Evolutionary conservation across 2,329 filamentous ascomycete species (phyloP), one percentile per base, ranked within the genome.

Genomic region (Phoma sp.): DNA sequence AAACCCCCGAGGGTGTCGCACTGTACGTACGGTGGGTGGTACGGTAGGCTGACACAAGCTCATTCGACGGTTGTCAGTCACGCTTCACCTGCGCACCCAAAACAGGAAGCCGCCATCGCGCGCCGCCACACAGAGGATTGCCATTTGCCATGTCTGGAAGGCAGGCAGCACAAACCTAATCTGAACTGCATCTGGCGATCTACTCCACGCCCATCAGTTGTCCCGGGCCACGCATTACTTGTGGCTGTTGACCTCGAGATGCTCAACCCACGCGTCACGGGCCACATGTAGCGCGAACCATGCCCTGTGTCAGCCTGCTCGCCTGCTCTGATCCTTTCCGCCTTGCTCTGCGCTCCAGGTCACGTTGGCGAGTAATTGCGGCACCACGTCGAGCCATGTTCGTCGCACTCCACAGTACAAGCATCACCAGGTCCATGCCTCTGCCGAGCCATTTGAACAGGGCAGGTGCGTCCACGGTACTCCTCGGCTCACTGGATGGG

Each of bases 201-300:
- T 50, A 41, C 45, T 41, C 29, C 33, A 41, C 40, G 29, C 27
- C 41, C 45, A 41, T n/a, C 22, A 55, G 37, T 36, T 33, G 32
- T 45, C 37, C 36, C 29, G 24, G 45, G 51, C 45, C 40, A 55
- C 21, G 38, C 40, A 35, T 29, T 19, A 40, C 40, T 45, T 55
- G 29, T 31, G 43, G 32, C 43, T 51, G 39, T 37, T 38, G 35
- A 57, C 48, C 60, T 58, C 43, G 22, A 57, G 54, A 63, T 57
- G 61, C 58, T 64, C 51, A 62, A 58, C 58, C 60, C 59, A 54
- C 54, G 51, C 58, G 51, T 65, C 67, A 72, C 64, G 61, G 70
- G 40, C 65, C 55, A 43, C 46, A 35, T 41, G 47, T 72, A 70
- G 70, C 70, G 70, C 62, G 70, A 74, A 74, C 69, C 64, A 71